Conservation (phyloP, 768 basidiomycete genomes). For the Lactarius vividus region DNA sequence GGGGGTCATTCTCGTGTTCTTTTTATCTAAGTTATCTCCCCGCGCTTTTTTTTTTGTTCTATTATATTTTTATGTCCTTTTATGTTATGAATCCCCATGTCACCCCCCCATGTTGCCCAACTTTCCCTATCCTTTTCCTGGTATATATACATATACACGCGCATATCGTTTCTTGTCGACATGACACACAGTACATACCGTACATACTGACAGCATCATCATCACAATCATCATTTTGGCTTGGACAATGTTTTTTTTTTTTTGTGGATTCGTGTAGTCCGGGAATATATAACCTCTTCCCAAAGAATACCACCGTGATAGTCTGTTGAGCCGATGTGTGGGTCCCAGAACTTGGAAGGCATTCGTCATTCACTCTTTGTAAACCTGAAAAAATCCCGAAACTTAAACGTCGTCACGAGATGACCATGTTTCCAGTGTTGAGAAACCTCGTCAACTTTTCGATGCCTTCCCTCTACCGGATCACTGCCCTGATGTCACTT, state of each 20-base stretch:
- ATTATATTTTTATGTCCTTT: background rate
- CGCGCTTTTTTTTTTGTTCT: background rate
- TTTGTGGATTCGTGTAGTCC: background rate
- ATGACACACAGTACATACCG: background rate
- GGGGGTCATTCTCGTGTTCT: background rate
- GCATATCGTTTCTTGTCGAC: background rate
- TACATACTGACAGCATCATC: constrained; percentile 2
- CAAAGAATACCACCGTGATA: too few relatives aligned
- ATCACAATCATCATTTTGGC: background rate
- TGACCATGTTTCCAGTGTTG: too few relatives aligned
- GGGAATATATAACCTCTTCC: too few relatives aligned
- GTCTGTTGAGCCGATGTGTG: too few relatives aligned
- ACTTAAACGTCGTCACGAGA: too few relatives aligned
- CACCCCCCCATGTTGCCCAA: too few relatives aligned
- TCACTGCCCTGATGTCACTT: too few relatives aligned
- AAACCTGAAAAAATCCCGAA: too few relatives aligned
- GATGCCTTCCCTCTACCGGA: too few relatives aligned
- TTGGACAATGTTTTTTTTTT: background rate
- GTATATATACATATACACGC: background rate
- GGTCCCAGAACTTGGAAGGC: too few relatives aligned
- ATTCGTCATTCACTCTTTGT: too few relatives aligned
- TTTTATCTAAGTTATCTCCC: background rate
- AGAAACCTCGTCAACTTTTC: too few relatives aligned
- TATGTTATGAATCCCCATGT: background rate
- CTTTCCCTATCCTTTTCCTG: background rate